Evolutionary conservation across 345 rosid genomes (phyloP), one percentile per base, ranked within the genome.

Genomic region (Garcia nutans): DNA sequence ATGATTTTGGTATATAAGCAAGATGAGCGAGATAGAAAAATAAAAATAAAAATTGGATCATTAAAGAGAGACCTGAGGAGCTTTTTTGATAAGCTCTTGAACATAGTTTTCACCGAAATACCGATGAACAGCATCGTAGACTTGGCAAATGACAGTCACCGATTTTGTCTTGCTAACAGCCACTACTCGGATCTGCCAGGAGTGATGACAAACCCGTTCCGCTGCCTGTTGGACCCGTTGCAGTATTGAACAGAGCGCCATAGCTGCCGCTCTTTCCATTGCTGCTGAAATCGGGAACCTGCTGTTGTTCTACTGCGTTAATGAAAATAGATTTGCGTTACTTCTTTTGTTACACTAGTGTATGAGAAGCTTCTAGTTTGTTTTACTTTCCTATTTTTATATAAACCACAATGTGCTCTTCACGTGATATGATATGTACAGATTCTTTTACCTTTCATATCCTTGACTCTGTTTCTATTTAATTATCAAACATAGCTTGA

Each of bases 131-230:
- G 92, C 96, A 56, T 92, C 93, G 79, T 92, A 93, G 3, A 96
- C 93, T 79, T 89, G 91, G 1, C 88, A 87, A 72, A 93, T 62
- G 41, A 89, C 60, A 70, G 91, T 79, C 24, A 86, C 96, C 24
- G 96, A 90, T 79, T 96, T 96, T 73, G 99, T 93, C 85, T 96
- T 96, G 87, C 98, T 92, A 19, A 96, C 98, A 6, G 97, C 96
- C 70, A 96, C 95, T 66, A 93, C 82, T 63, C 95, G 86, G 76
- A 95, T 77, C 65, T 83, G 89, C 73, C 88, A 87, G 65, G 97
- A 42, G 12, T 23, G 81, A 42, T 91, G 89, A 52, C 90, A 90
- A 6, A 89, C 86, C 60, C 87, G 77, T 82, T 91, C 93, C 37
- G 93, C 89, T 8, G 96, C 94, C 60, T 82, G 88, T 37, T 85